A percentile compares a stretch with the other conserved stretches of the same genome.
Conservation (phyloP, 495 filamentous ascomycete genomes). For the Amniculicola lignicola region DNA sequence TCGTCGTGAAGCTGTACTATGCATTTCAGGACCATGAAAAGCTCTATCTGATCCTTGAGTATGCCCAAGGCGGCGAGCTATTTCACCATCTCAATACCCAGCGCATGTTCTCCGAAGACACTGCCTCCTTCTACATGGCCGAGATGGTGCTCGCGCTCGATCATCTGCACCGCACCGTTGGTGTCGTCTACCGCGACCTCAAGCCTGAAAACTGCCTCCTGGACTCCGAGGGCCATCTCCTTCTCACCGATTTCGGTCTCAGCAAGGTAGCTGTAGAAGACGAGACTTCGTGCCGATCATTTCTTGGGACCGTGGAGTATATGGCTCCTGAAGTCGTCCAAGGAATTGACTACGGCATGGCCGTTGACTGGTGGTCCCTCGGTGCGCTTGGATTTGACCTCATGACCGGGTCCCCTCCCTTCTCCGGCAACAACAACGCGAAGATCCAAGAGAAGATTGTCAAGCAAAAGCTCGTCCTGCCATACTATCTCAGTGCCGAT, state of each 20-base stretch:
- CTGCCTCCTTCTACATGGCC: conserved; percentile 94
- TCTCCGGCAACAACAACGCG: conserved; percentile 80
- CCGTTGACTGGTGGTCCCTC: conserved; percentile 98
- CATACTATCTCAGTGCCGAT: conserved; percentile 83
- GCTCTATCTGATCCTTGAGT: conserved; percentile 95
- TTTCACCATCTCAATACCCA: conserved; percentile 87
- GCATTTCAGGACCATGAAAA: conserved; percentile 98
- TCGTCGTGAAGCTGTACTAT: conserved; percentile 96
- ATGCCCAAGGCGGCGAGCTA: conserved; percentile 94
- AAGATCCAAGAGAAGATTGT: conserved; percentile 93
- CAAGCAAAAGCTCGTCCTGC: conserved; percentile 79
- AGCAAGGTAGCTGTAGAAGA: conserved; percentile 90
- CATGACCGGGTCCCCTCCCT: conserved; percentile 84
- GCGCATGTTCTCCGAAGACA: conserved; percentile 85
- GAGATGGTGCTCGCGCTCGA: conserved; percentile 93
- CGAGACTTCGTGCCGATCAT: conserved; percentile 69
- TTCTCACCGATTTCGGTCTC: conserved; percentile 94
- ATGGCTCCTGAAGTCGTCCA: conserved; percentile 95
- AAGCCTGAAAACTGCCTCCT: conserved; percentile 98
- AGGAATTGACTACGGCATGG: conserved; percentile 81
- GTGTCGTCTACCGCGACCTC: conserved; percentile 93
- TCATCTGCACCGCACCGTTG: conserved; percentile 84
- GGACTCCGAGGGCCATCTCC: conserved; percentile 83
- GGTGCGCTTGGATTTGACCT: conserved; percentile 89
- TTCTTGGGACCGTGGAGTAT: conserved; percentile 93